Conservation (phyloP, 805 yeast genomes). For the Wickerhamiella sergipiensis region DNA sequence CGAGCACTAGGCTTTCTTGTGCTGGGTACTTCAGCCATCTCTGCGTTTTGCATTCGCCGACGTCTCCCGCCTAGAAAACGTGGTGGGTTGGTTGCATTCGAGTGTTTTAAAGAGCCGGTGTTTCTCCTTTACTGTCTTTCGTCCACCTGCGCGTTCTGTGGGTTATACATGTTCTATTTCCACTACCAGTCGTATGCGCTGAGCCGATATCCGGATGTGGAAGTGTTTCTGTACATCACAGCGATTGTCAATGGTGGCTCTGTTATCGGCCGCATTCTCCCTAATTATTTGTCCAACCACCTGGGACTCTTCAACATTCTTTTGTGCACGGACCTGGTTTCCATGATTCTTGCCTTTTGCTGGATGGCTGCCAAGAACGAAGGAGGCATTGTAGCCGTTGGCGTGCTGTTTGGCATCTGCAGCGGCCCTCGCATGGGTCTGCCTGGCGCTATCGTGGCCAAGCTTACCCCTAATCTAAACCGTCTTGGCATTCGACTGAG, state of each 20-base stretch:
- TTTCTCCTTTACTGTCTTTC: constrained; percentile 18
- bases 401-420: constrained; percentile 20
- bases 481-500: constrained; percentile 38
- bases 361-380: constrained; percentile 23
- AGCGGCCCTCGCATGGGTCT: constrained; percentile 21
- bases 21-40: constrained; percentile 18
- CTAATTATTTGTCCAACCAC: constrained; percentile 35
- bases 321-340: constrained; percentile 3
- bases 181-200: constrained; percentile 23
- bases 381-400: constrained; percentile 19
- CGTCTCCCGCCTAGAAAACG: constrained; percentile 22
- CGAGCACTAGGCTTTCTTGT: constrained; percentile 36
- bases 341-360: constrained; percentile 21
- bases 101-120: constrained; percentile 19
- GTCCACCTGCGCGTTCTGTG: constrained; percentile 20
- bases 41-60: constrained; percentile 18
- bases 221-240: constrained; percentile 20
- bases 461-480: constrained; percentile 16
- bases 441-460: constrained; percentile 20
- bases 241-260: constrained; percentile 28
- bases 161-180: constrained; percentile 24
- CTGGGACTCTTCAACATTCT: constrained; percentile 1
- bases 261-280: constrained; percentile 35
- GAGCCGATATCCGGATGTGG: constrained; percentile 12
- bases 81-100: constrained; percentile 17